Evolutionary conservation across 2,329 filamentous ascomycete species (phyloP), one percentile per base, ranked within the genome.

Genomic region (Talaromyces atroroseus): DNA sequence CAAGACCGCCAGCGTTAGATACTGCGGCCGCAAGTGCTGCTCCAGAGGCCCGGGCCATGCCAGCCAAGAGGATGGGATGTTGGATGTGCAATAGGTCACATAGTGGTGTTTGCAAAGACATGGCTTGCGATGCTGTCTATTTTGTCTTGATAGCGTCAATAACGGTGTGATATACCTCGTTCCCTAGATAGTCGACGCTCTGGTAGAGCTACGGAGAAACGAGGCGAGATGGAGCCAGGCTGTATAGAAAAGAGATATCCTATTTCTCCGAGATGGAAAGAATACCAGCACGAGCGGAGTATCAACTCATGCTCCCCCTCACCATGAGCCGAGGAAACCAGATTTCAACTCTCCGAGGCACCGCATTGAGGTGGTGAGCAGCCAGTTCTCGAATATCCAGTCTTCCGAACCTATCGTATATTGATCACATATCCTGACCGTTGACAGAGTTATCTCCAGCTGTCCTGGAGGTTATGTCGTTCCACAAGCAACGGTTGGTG

Each of bases 51-150:
- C 88, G 84, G 2, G 92, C 92, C 92, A 97, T 97, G 66, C 92
- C 92, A 34, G 92, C 92, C 20, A 96, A 88, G 63, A 96, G 78
- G 71, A 97, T 86, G 42, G 92, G 92, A 75, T 96, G 91, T 63
- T 86, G 79, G 74, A 96, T 96, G 23, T 84, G 83, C 52, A 96
- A 82, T 52, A 96, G 85, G 54, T 79, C 79, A 61, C 87, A 92
- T 38, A 95, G 81, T 1, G 90, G 89, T 11, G 90, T 95, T 58
- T 82, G 83, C 65, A 94, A 86, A 58, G 84, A 70, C 70, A 73
- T 73, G 45, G 42, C 66, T 20, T 34, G 34, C 21, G 47, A 26
- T 29, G 26, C 11, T 29, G 26, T 29, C 32, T 14, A 34, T 10
- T 11, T 34, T 12, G 29, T 34, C 29, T 34, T 34, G 29, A 12